A percentile compares a stretch with the other conserved stretches of the same genome.
Conservation (phyloP, 2,329 filamentous ascomycete species). For the Magnaporthiopsis incrustans region DNA sequence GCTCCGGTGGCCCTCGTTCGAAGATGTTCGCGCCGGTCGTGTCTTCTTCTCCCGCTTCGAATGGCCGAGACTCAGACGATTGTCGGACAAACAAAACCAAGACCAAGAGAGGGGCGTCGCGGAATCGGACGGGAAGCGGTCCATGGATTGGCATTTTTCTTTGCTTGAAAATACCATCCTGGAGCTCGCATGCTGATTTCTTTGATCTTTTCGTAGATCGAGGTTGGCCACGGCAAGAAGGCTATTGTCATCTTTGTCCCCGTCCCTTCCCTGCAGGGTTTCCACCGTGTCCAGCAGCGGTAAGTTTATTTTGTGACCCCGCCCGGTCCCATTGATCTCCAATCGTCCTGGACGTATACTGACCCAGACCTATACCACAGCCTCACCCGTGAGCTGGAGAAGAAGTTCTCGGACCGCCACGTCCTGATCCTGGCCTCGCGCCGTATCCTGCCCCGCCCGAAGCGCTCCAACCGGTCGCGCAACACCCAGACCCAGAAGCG, state of each 20-base stretch:
- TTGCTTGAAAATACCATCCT: constrained; percentile 33
- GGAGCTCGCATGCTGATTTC: constrained; percentile 71
- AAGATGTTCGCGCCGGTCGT: background rate
- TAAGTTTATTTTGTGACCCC: constrained; percentile 42
- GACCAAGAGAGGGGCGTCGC: constrained; percentile 19
- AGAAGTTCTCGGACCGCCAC: constrained; percentile 99
- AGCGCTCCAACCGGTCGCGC: constrained; percentile 95
- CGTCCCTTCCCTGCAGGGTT: constrained; percentile 94
- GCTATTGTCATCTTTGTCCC: constrained; percentile 99
- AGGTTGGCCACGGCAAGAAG: constrained; percentile 99
- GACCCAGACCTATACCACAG: constrained; percentile 43
- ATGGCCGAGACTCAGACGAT: constrained; percentile 6
- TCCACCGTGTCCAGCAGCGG: constrained; percentile 99
- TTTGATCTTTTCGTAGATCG: constrained; percentile 70
- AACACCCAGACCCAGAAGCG: constrained; percentile 98
- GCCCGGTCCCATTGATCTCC: background rate
- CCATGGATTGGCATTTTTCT: constrained; percentile 44
- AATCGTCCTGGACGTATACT: background rate
- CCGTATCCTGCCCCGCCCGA: constrained; percentile 96
- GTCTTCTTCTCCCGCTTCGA: constrained; percentile 1
- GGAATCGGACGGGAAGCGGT: constrained; percentile 71
- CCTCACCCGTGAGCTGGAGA: constrained; percentile 99
- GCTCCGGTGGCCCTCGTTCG: background rate
- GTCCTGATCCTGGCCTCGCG: constrained; percentile 98
- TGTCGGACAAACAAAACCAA: constrained; percentile 1